Conservation (phyloP, 257 asterid genomes). For the Solanum microdontum region DNA sequence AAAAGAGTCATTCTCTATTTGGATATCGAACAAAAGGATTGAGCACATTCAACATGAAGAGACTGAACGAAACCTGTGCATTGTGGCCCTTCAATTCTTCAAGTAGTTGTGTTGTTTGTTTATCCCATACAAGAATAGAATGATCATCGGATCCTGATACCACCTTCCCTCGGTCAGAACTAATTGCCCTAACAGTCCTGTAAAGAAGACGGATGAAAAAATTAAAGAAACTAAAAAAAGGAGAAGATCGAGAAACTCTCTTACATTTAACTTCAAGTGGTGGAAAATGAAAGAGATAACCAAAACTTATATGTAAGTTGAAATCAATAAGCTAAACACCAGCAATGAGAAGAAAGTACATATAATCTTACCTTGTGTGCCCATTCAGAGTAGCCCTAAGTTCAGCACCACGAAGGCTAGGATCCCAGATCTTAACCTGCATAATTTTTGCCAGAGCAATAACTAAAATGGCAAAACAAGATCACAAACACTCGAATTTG, state of each 20-base stretch:
- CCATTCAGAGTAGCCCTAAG: conserved; percentile 88
- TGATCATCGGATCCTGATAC: conserved; percentile 99
- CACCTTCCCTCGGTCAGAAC: conserved; percentile 90
- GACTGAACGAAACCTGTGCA: conserved; percentile 50
- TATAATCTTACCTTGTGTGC: conserved; percentile 57
- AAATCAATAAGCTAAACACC: not conserved
- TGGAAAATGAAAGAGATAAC: not conserved
- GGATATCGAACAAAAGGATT: not conserved
- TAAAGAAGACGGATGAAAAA: conserved; percentile 9
- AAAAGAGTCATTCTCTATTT: not conserved
- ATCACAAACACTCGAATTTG: not conserved
- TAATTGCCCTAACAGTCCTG: conserved; percentile 88
- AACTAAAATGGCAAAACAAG: not conserved
- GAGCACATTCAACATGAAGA: not conserved
- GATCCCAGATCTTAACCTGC: conserved; percentile 97
- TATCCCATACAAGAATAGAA: conserved; percentile 94
- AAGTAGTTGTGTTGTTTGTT: conserved; percentile 80
- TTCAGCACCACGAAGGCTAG: conserved; percentile 91
- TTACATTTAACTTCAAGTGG: not conserved
- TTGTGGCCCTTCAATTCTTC: conserved; percentile 94
- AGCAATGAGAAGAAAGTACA: not conserved
- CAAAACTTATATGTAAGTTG: not conserved
- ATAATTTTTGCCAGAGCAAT: not conserved
- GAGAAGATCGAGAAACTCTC: not conserved
- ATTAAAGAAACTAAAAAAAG: not conserved